A percentile compares a stretch with the other conserved stretches of the same genome.
Evolutionary conservation across 495 filamentous ascomycete genomes (phyloP).

Genomic region (Jackrogersella minutella): DNA sequence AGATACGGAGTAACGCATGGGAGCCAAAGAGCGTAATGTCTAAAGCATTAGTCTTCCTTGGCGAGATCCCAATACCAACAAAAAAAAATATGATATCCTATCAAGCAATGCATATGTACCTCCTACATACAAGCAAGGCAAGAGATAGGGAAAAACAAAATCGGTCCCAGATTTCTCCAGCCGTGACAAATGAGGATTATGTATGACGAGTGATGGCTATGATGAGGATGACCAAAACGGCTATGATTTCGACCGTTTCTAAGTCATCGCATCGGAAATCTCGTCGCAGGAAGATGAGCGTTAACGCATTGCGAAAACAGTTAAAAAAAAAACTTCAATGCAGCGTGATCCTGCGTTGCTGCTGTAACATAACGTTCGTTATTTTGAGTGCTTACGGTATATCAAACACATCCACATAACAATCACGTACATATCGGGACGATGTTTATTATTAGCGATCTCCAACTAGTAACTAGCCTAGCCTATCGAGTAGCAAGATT

Average conservation of each 20-base stretch:
- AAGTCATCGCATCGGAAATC: conserved; percentile 29
- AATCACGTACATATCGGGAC: neutral
- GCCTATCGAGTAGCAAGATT: neutral
- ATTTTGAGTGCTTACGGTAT: conserved; percentile 41
- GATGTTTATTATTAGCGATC: conserved; percentile 37
- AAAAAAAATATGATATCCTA: neutral
- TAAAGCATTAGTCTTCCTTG: neutral
- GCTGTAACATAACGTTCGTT: conserved; percentile 34
- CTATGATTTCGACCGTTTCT: no score
- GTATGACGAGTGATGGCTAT: neutral
- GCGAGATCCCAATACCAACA: neutral
- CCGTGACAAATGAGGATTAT: neutral
- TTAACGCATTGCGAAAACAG: neutral
- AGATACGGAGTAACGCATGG: neutral
- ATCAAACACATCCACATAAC: neutral
- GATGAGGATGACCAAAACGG: no score
- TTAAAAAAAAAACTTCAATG: conserved; percentile 12
- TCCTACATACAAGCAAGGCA: neutral
- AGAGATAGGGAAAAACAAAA: neutral
- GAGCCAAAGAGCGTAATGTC: neutral
- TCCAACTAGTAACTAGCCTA: neutral
- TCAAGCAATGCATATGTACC: no score
- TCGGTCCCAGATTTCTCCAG: no score
- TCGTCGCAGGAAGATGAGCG: conserved; percentile 30
- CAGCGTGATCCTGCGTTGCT: conserved; percentile 32